phyloP scores from a whole-genome alignment of 768 basidiomycete species.

The Lactarius evosmus region DNA sequence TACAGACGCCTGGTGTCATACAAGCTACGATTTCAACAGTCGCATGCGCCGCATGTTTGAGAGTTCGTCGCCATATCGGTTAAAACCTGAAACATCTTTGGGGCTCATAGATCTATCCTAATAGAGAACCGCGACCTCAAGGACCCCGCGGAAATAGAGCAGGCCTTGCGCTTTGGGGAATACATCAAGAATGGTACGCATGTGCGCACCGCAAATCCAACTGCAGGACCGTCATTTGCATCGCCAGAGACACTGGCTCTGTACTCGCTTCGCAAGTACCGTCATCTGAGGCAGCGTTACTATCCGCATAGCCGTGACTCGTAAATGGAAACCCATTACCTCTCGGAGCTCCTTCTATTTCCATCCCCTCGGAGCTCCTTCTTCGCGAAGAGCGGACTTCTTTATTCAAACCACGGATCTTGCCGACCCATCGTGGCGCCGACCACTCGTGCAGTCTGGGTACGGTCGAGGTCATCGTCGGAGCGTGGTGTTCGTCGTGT shows the following conservation, averaged over 20 bases:
- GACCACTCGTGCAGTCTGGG: background rate
- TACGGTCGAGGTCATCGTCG: background rate
- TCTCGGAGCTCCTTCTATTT: background rate
- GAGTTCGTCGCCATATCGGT: conserved; percentile 44
- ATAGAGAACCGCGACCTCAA: conserved; percentile 66
- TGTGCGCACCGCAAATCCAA: background rate
- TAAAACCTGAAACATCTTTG: background rate
- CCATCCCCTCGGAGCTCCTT: background rate
- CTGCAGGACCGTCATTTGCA: background rate
- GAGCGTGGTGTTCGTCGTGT: background rate
- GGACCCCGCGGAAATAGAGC: conserved; percentile 70
- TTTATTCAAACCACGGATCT: background rate
- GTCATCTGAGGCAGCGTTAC: conserved; percentile 74
- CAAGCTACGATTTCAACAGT: conserved; percentile 74
- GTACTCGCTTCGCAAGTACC: conserved; percentile 80
- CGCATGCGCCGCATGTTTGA: conserved; percentile 70
- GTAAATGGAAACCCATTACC: background rate
- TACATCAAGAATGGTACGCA: conserved; percentile 80
- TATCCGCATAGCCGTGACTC: background rate
- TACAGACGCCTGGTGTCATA: conserved; percentile 6
- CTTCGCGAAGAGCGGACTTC: background rate
- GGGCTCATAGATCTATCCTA: background rate
- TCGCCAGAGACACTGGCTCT: conserved; percentile 67
- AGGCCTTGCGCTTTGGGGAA: conserved; percentile 68
- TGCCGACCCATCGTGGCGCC: background rate